Evolutionary conservation across 1,284 basidiomycete species (phyloP), one percentile per base, ranked within the genome.

Genomic region (Entoloma clypeatum): DNA sequence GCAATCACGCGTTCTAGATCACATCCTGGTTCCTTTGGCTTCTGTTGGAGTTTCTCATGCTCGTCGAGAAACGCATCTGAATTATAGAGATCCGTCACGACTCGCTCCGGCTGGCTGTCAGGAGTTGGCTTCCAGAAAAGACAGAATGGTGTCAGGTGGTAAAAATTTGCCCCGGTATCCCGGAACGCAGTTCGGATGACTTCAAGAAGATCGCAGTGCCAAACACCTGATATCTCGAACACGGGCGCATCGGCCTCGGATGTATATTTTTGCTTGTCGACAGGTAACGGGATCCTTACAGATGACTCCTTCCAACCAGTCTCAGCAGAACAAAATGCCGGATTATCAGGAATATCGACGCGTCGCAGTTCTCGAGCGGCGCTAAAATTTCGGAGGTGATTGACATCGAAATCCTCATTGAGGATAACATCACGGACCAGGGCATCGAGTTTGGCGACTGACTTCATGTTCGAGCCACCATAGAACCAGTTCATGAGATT

Each of bases 401-500:
- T 28, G 14, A 5, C n/a, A 30, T 45, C 28, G 31, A 60, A 63
- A 14, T 57, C 54, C 1, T 45, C 34, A n/a, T 38, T 28, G 1
- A 54, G 39, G 19, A 63, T 23, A 3, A 64, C 57, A 28, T 55
- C 44, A 13, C 59, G 21, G 1, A 63, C 54, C 1, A 67, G 49
- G 0, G 24, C 16, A 33, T 63, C 45, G 8, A 56, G 27, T 4
- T 61, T 53, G 11, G 17, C 34, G 3, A 50, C 3, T 9, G 58
- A 55, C 38, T 62, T 61, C 16, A 25, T 43, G 21, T 27, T 43
- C 7, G 44, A 43, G 2, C 51, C 52, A 4, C 22, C 44, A 29
- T 52, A 53, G 9, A 49, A 38, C 60, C 59, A 60, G 9, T 39
- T 23, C 57, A 60, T 58, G 16, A 60, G 43, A n/a, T n/a, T n/a